Base-by-base conservation (phyloP, 768 basidiomycete genomes). In the Auricularia cornea region DNA sequence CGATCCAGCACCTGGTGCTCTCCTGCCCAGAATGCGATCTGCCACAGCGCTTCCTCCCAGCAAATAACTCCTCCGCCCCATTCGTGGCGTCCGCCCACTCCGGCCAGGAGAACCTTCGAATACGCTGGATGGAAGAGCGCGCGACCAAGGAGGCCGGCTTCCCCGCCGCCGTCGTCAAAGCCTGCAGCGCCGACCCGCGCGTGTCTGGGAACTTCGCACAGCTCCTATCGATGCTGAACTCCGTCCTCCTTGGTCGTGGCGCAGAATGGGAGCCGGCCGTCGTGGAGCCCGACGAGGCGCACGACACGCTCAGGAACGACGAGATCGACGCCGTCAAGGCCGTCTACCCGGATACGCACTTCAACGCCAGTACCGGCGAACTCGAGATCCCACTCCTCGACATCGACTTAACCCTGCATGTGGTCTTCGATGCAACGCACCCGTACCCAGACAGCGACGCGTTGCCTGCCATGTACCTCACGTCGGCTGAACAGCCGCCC, bases 21-120 rank as follows among this genome's bases (percentile, higher is more conserved):
- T 84, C 91, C 68, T 71, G 90, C 4, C 89, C 94, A 0, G 94
- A 98, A 76, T 88, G 90, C 63, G 94, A 96, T 68, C 81, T 97
- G 3, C 95, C 95, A 0, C 70, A 78, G 59, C 81, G 83, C 30
- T 92, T 92, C 72, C 73, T 90, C 18, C 84, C 88, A 3, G 71
- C 78, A 11, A 73, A 73, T n/a, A 87, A 86, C 67, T 84, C 88
- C 2, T 89, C 88, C 0, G 81, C 84, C 67, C 77, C 89, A 1
- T 90, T 92, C 71, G 74, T 92, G 64, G 84, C 83, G 16, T 82
- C 86, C 3, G 77, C 79, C 3, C 85, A 90, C 72, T 78, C 84
- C 23, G 87, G 88, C 0, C 73, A 75, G 3, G 83, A 84, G 56
- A 80, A 85, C 66, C 72, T 94, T 52, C 86, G 86, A 70, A 82